A percentile compares a stretch with the other conserved stretches of the same genome.
These are phyloP conservation scores for Tilletia caries DNA, from an alignment of 1,284 basidiomycete species.

Conservation along the genomic window DNA sequence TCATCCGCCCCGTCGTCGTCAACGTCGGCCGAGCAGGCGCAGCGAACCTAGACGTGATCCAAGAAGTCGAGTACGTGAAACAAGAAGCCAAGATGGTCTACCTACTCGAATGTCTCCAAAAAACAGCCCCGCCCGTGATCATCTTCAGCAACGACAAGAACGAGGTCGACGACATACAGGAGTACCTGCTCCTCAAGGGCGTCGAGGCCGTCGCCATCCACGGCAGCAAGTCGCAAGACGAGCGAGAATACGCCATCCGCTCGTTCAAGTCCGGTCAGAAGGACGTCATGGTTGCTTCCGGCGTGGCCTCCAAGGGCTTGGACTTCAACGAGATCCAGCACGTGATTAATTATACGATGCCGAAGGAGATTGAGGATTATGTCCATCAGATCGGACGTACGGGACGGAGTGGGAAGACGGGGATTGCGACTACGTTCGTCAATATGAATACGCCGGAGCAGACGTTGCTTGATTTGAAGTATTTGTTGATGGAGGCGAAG, in stretches of 20 bases:
- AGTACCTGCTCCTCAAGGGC: slow-evolving; percentile 92
- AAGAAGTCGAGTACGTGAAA: slow-evolving; percentile 98
- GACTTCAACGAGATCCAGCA: slow-evolving; percentile 99
- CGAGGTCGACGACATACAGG: slow-evolving; percentile 98
- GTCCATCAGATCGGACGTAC: slow-evolving; percentile 96
- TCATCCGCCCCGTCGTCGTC: slow-evolving; percentile 87
- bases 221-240: slow-evolving; percentile 95
- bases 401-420: slow-evolving; percentile 93
- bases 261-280: slow-evolving; percentile 94
- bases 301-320: slow-evolving; percentile 93
- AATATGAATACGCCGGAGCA: slow-evolving; percentile 96
- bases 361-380: slow-evolving; percentile 80
- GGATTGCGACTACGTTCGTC: slow-evolving; percentile 99
- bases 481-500: slow-evolving; percentile 92
- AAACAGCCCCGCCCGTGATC: slow-evolving; percentile 96
- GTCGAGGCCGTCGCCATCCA: slow-evolving; percentile 98
- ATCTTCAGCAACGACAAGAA: slow-evolving; percentile 99
- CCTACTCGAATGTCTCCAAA: slow-evolving; percentile 92
- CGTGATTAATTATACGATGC: slow-evolving; percentile 97
- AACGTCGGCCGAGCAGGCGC: slow-evolving; percentile 98
- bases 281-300: slow-evolving; percentile 98
- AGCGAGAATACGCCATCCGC: slow-evolving; percentile 96
- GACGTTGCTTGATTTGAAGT: slow-evolving; percentile 93
- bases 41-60: slow-evolving; percentile 91
- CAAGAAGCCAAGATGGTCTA: slow-evolving; percentile 99